A percentile compares a stretch with the other conserved stretches of the same genome.
These are phyloP conservation scores for Phytophthora cactorum DNA, from an alignment of 352 stramenopile genomes.

Conservation along the genomic window DNA sequence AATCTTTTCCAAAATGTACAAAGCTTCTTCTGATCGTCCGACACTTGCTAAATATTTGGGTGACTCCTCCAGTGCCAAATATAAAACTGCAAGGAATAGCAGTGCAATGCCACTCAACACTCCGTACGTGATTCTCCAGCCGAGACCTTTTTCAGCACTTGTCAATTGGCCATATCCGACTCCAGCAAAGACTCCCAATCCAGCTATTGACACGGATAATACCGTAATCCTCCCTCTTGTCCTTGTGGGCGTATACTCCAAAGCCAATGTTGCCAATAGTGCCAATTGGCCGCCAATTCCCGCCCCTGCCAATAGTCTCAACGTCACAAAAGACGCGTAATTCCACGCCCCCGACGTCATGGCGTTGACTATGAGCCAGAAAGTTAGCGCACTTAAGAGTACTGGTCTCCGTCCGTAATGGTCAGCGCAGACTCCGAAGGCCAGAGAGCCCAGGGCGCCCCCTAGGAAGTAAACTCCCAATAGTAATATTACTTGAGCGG, in stretches of 20 bases:
- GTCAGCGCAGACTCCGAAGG: conserved; percentile 64
- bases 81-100: conserved; percentile 35
- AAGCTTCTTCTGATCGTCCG: conserved; percentile 62
- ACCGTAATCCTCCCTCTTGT: conserved; percentile 67
- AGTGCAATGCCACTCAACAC: conserved; percentile 39
- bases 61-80: conserved; percentile 54
- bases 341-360: conserved; percentile 46
- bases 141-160: conserved; percentile 26
- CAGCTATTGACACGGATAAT: conserved; percentile 47
- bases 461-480: conserved; percentile 53
- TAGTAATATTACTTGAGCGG: conserved; percentile 37
- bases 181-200: conserved; percentile 47
- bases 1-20: conserved; percentile 58
- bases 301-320: conserved; percentile 49
- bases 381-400: conserved; percentile 42
- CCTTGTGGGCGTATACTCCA: conserved; percentile 68
- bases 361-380: conserved; percentile 50
- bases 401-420: conserved; percentile 58
- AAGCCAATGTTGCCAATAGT: conserved; percentile 54
- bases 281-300: conserved; percentile 65
- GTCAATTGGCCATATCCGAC: conserved; percentile 45
- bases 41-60: conserved; percentile 75
- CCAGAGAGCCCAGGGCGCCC: conserved; percentile 48
- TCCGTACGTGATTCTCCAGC: conserved; percentile 35
- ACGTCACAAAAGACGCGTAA: conserved; percentile 48